A percentile compares a stretch with the other conserved stretches of the same genome.
phyloP scores from a whole-genome alignment of 371 early-diverging fungal genomes.

The Thermomucor indicae-seudaticae region DNA sequence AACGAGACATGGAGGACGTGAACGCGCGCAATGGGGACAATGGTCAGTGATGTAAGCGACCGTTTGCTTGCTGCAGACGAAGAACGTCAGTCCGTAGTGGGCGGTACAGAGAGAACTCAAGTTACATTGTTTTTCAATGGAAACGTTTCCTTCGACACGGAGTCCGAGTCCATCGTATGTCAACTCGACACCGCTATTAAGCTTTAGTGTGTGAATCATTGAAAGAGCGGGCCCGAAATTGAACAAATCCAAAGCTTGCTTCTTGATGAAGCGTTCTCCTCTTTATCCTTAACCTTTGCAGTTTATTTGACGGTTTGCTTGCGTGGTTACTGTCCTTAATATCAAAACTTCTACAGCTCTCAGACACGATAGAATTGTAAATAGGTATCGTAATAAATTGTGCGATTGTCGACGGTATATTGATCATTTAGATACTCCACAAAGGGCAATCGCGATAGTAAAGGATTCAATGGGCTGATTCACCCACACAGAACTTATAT shows the following conservation, averaged over 20 bases:
- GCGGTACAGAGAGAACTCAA: background rate
- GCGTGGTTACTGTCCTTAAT: no score
- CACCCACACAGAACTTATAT: background rate
- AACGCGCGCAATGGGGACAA: constrained; percentile 32
- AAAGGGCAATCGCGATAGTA: background rate
- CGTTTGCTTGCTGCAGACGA: constrained; percentile 7
- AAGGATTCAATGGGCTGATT: background rate
- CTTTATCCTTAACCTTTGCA: no score
- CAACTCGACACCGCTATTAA: constrained; percentile 25
- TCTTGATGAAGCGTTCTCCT: no score
- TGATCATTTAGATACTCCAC: no score
- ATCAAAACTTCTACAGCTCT: no score
- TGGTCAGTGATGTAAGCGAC: constrained; percentile 29
- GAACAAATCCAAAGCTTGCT: no score
- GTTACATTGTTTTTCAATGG: constrained; percentile 27
- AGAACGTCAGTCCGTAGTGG: background rate
- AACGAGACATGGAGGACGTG: constrained; percentile 26
- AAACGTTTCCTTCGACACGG: constrained; percentile 43
- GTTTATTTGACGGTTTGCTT: no score
- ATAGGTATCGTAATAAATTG: no score
- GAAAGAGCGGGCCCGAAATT: no score
- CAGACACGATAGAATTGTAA: no score
- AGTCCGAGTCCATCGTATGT: constrained; percentile 41
- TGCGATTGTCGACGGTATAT: no score
- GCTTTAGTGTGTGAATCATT: constrained; percentile 29